Evolutionary conservation across 192 early-diverging fungal genomes (phyloP).

Genomic region (Coemansia biformis): DNA sequence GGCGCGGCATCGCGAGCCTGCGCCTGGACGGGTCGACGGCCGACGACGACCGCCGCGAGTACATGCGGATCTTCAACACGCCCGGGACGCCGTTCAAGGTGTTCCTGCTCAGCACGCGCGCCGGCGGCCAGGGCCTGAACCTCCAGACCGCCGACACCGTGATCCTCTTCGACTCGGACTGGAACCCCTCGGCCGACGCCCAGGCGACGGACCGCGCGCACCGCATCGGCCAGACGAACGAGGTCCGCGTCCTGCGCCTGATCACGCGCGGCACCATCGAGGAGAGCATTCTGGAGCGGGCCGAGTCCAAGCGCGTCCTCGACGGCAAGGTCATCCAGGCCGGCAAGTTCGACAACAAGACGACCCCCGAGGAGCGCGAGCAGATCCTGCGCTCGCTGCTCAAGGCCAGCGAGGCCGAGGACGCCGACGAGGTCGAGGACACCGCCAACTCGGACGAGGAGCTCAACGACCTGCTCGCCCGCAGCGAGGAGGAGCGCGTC

Average conservation of each 20-base stretch:
- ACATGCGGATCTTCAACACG: slow-evolving; percentile 80
- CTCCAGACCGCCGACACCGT: slow-evolving; percentile 97
- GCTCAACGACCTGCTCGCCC: slow-evolving; percentile 88
- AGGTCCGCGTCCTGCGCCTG: slow-evolving; percentile 90
- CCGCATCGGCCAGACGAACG: slow-evolving; percentile 98
- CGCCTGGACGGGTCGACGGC: slow-evolving; percentile 90
- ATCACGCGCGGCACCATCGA: slow-evolving; percentile 90
- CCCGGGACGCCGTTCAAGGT: slow-evolving; percentile 74
- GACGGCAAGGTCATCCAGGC: slow-evolving; percentile 99
- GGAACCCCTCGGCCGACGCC: slow-evolving; percentile 98
- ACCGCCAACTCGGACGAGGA: slow-evolving; percentile 76
- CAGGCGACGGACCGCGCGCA: slow-evolving; percentile 99
- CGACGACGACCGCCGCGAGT: slow-evolving; percentile 74
- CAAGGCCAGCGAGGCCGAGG: slow-evolving; percentile 76
- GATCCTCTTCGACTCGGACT: slow-evolving; percentile 97
- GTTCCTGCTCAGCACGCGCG: slow-evolving; percentile 91
- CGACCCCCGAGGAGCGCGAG: slow-evolving; percentile 88
- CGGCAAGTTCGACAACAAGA: slow-evolving; percentile 98
- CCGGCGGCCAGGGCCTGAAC: slow-evolving; percentile 95
- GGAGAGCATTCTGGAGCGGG: slow-evolving; percentile 86
- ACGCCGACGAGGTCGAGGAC: slow-evolving; percentile 58
- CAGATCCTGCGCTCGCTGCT: slow-evolving; percentile 79
- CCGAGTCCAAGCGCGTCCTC: slow-evolving; percentile 93
- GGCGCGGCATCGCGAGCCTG: slow-evolving; percentile 65
- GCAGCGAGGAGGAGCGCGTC: slow-evolving; percentile 69